These are phyloP conservation scores for Claviceps fusiformis DNA, from an alignment of 2,329 filamentous ascomycete species.

Conservation along the genomic window DNA sequence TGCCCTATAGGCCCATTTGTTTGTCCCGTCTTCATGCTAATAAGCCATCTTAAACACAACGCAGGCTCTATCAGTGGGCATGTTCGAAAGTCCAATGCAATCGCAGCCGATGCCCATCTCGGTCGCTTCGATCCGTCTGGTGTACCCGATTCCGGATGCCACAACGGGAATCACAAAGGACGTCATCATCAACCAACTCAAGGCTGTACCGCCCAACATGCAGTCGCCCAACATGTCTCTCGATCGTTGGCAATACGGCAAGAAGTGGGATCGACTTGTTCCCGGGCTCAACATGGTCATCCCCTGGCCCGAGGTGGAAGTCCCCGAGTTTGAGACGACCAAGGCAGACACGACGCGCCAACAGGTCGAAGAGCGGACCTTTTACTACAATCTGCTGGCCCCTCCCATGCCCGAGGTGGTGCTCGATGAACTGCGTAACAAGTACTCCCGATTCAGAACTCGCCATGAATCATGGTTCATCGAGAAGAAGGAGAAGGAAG, in stretches of 20 bases:
- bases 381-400: slow-evolving; percentile 60
- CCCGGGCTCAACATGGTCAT: slow-evolving; percentile 59
- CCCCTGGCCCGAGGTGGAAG: slow-evolving; percentile 55
- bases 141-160: slow-evolving; percentile 59
- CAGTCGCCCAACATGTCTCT: slow-evolving; percentile 27
- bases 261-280: slow-evolving; percentile 44
- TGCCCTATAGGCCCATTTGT: background rate
- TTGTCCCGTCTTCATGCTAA: background rate
- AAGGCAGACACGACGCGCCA: slow-evolving; percentile 60
- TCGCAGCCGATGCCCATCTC: slow-evolving; percentile 38
- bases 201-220: slow-evolving; percentile 37
- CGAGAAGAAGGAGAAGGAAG: slow-evolving; percentile 47
- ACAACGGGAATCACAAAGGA: slow-evolving; percentile 54
- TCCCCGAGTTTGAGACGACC: slow-evolving; percentile 38
- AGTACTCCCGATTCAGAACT: slow-evolving; percentile 69
- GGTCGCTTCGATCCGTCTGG: slow-evolving; percentile 64
- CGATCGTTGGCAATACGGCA: slow-evolving; percentile 27
- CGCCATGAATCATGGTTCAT: slow-evolving; percentile 67
- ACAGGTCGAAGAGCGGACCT: slow-evolving; percentile 61
- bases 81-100: slow-evolving; percentile 17
- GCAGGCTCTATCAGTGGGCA: slow-evolving; percentile 17
- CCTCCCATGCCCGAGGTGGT: slow-evolving; percentile 69
- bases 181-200: slow-evolving; percentile 61
- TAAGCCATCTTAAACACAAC: background rate
- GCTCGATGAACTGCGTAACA: slow-evolving; percentile 74